Conservation (phyloP, 202 grass and related monocot species). For the Miscanthus sacchariflorus region DNA sequence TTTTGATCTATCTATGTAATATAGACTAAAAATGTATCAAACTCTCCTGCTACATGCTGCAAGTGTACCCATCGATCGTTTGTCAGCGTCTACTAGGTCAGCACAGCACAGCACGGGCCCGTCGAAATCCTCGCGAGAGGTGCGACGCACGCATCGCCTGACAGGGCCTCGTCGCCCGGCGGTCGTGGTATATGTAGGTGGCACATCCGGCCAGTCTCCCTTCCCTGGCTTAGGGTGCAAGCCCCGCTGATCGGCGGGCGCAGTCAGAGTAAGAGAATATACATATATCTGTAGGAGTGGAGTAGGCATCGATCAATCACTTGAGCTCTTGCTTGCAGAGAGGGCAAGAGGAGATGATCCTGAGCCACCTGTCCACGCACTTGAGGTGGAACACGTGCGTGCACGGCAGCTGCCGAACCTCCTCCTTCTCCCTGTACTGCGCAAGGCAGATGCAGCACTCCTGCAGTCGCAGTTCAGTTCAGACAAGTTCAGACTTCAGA, state of each 20-base stretch:
- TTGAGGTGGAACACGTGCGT: conserved; percentile 87
- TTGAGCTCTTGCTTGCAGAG: conserved; percentile 97
- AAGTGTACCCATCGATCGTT: conserved; percentile 14
- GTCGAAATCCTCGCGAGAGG: conserved; percentile 14
- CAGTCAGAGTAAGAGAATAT: background rate
- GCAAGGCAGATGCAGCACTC: conserved; percentile 98
- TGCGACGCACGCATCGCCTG: conserved; percentile 47
- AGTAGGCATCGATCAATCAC: conserved; percentile 43
- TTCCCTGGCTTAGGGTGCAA: conserved; percentile 45
- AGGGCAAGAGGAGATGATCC: conserved; percentile 97
- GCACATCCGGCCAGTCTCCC: background rate
- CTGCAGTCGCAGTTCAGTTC: conserved; percentile 45
- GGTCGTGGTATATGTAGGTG: conserved; percentile 8
- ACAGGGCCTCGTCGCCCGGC: background rate
- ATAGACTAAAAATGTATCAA: background rate
- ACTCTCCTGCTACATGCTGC: background rate
- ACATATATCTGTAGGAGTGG: background rate
- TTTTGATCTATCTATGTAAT: background rate
- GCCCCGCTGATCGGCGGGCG: conserved; percentile 27
- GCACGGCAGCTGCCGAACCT: conserved; percentile 94
- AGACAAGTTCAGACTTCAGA: background rate
- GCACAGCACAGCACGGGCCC: conserved; percentile 37
- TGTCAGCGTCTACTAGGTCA: conserved; percentile 49
- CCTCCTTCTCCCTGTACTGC: conserved; percentile 81
- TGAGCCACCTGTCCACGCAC: conserved; percentile 94